Evolutionary conservation across 2,329 filamentous ascomycete genomes (phyloP).

Genomic region (Fusarium metavorans): DNA sequence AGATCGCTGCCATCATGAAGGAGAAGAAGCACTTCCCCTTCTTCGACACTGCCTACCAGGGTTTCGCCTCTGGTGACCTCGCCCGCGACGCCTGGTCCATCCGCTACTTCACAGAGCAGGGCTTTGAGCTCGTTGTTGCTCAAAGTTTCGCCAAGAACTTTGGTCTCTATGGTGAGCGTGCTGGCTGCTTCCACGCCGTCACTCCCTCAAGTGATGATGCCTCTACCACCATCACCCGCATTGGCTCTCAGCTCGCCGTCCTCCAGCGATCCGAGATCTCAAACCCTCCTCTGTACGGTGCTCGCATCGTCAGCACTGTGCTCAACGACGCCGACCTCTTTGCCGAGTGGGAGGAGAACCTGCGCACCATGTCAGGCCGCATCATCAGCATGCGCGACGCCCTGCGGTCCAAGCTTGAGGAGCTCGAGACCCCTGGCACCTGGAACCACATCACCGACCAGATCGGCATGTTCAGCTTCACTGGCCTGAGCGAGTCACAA

Average conservation of each 20-base stretch:
- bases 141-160: conserved; percentile 99
- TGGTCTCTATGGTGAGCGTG: conserved; percentile 95
- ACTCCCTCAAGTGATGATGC: conserved; percentile 79
- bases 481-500: conserved; percentile 80
- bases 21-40: conserved; percentile 92
- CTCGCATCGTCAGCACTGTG: conserved; percentile 85
- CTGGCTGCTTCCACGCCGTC: conserved; percentile 95
- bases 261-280: conserved; percentile 97
- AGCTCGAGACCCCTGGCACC: conserved; percentile 84
- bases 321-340: conserved; percentile 88
- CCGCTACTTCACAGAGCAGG: conserved; percentile 91
- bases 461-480: conserved; percentile 99
- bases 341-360: conserved; percentile 90
- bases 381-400: conserved; percentile 92
- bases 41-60: conserved; percentile 98
- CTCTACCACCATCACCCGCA: conserved; percentile 68
- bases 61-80: conserved; percentile 93
- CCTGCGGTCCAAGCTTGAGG: conserved; percentile 83
- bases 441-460: conserved; percentile 99
- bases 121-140: conserved; percentile 87
- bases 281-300: conserved; percentile 95
- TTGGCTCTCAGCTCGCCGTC: conserved; percentile 90
- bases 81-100: conserved; percentile 90
- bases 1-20: conserved; percentile 83
- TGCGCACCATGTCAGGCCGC: conserved; percentile 92